phyloP scores from a whole-genome alignment of 2,329 filamentous ascomycete species.

The Aspergillus sclerotialis region DNA sequence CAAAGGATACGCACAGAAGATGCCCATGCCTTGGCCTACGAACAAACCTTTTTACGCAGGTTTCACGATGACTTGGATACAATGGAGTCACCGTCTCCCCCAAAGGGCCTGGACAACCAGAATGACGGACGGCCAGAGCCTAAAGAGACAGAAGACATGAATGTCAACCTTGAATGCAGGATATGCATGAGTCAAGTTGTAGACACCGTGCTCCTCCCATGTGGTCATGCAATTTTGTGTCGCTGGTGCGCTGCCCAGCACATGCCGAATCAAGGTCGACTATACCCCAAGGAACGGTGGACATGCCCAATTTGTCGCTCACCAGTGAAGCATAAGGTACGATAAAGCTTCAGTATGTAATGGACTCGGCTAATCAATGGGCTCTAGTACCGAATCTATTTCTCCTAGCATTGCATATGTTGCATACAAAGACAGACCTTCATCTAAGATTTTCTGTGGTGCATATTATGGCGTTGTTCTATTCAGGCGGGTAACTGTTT shows the following conservation, averaged over 20 bases:
- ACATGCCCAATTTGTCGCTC: slow-evolving; percentile 23
- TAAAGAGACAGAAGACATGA: slow-evolving; percentile 44
- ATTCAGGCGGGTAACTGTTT: too few relatives aligned
- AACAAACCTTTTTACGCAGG: slow-evolving; percentile 3
- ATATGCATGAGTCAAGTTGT: slow-evolving; percentile 48
- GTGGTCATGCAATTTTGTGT: slow-evolving; percentile 50
- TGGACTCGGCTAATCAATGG: background rate
- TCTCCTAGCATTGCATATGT: too few relatives aligned
- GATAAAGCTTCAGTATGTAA: background rate
- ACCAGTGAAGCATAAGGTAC: slow-evolving; percentile 21
- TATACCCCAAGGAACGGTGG: slow-evolving; percentile 9
- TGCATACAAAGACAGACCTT: background rate
- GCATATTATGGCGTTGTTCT: background rate
- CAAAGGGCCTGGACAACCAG: slow-evolving; percentile 38
- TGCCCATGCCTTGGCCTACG: slow-evolving; percentile 5
- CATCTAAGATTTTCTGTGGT: background rate
- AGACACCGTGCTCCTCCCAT: slow-evolving; percentile 47
- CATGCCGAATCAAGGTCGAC: slow-evolving; percentile 35
- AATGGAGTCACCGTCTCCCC: slow-evolving; percentile 1
- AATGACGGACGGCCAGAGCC: slow-evolving; percentile 41
- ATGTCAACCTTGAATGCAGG: slow-evolving; percentile 44
- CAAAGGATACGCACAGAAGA: slow-evolving; percentile 7
- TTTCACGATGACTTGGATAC: slow-evolving; percentile 1
- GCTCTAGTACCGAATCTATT: slow-evolving; percentile 5
- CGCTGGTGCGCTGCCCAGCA: slow-evolving; percentile 49